Evolutionary conservation across 1,284 basidiomycete genomes (phyloP), one percentile per base, ranked within the genome.

Genomic region (Volvariella surrecta): DNA sequence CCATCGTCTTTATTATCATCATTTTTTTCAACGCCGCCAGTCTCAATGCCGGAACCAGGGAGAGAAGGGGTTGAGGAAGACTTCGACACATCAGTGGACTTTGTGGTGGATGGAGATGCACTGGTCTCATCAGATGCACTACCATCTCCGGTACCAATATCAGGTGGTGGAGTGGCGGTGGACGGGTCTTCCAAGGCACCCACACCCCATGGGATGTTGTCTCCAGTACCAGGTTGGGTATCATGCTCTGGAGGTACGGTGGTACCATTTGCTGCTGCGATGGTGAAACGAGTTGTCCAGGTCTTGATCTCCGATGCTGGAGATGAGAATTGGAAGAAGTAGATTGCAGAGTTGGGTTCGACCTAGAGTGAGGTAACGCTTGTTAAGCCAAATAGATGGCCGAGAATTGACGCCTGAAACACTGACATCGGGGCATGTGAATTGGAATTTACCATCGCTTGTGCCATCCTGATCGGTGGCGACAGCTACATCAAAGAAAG

Each of bases 251-350:
- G 70, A n/a, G 74, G 50, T 1, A 68, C 71, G 24, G 70, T 64
- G 3, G 60, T 51, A 3, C 80, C 81, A 24, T 61, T 53, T 1
- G 70, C 43, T 32, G 71, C 71, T 1, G 83, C 78, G 55, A 92
- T 88, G 32, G 82, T 68, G 70, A 91, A 93, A 32, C 89, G 82
- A 6, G 76, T 80, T 1, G 89, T 89, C 88, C 89, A 93, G 15
- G 69, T 67, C 37, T 69, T 70, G 51, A 67, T 61, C 20, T 56
- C 2, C 0, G 70, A 56, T 3, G 51, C 52, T 1, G 70, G 60
- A 2, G 73, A 60, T 11, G 73, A 69, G 66, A 81, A 88, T 56
- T 86, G 82, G 61, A 85, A 88, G 68, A 90, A 89, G 64, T 88
- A 90, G 51, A 89, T 79, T 20, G 76, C 60, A 2, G 86, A 70